Evolutionary conservation across 345 rosid genomes (phyloP).

Genomic region (Euphorbia peplus): DNA sequence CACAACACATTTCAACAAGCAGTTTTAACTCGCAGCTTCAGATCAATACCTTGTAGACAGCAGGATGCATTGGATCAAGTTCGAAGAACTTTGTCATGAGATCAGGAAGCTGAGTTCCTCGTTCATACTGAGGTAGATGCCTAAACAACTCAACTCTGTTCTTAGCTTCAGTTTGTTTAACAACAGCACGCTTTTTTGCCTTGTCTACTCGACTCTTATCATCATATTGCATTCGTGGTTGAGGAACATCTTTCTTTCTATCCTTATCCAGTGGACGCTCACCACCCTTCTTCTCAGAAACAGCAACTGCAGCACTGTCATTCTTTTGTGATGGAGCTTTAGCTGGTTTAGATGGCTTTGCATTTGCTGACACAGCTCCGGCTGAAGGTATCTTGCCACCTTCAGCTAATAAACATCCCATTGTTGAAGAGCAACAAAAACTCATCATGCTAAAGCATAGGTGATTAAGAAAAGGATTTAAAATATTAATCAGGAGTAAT

Average conservation of each 20-base stretch:
- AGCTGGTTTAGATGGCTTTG: slow-evolving; percentile 47
- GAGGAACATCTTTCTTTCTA: slow-evolving; percentile 91
- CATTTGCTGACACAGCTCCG: slow-evolving; percentile 33
- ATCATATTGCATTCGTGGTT: slow-evolving; percentile 95
- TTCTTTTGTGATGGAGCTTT: slow-evolving; percentile 60
- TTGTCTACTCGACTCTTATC: slow-evolving; percentile 85
- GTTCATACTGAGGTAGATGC: slow-evolving; percentile 98
- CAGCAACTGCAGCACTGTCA: slow-evolving; percentile 47
- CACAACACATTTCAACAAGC: neutral
- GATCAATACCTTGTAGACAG: slow-evolving; percentile 71
- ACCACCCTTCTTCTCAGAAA: slow-evolving; percentile 72
- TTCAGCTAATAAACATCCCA: slow-evolving; percentile 39
- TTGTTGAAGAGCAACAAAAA: neutral
- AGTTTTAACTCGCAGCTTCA: neutral
- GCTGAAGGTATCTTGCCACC: slow-evolving; percentile 46
- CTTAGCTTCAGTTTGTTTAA: slow-evolving; percentile 81
- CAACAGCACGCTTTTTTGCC: slow-evolving; percentile 87
- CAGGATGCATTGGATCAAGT: slow-evolving; percentile 91
- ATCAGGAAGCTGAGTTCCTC: slow-evolving; percentile 84
- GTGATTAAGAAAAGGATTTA: neutral
- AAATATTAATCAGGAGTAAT: neutral
- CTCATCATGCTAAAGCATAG: neutral
- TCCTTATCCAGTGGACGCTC: slow-evolving; percentile 71
- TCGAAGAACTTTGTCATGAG: slow-evolving; percentile 76
- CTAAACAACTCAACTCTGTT: slow-evolving; percentile 90